Base-by-base conservation (phyloP, 2,329 filamentous ascomycete species). In the Teratosphaeria destructans region DNA sequence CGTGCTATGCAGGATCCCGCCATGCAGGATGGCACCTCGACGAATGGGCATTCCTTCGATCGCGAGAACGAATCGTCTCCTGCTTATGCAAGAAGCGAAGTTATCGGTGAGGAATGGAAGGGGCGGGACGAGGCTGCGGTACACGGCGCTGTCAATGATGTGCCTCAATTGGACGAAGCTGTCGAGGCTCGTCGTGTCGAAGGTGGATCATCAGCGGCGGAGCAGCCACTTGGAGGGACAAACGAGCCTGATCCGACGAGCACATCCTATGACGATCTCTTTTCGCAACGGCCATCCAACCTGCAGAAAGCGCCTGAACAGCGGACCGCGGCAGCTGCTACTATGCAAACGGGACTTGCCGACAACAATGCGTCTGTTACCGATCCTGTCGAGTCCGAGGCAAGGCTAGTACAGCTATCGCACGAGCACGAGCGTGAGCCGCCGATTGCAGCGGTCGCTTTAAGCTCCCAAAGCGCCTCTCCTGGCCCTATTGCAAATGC, bases 401-500 rank as follows among this genome's bases (percentile, higher is more conserved):
- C 43, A 49, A 49, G 19, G 3, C 16, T n/a, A 7, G 19, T 49
- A n/a, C 43, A 23, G n/a, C 19, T n/a, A 49, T 16, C 43, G 23
- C n/a, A 19, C 16, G 43, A 49, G n/a, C n/a, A 19, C n/a, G 16
- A 8, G 16, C 57, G 62, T 14, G 65, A 70, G 52, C 47, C 61
- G 2, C 64, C 70, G 3, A 70, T 73, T 11, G 65, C 69, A 14
- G 71, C 73, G 0, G 69, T 68, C 5, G 60, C 60, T 12, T 62
- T 66, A 12, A 64, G 60, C 27, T 61, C 71, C 3, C 65, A 71
- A 47, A 73, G 68, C 56, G 68, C 70, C 27, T 75, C 73, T 2
- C 73, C 75, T 16, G 79, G 79, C 52, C 68, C 78, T 0, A 75
- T 87, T 27, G 80, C 82, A 57, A 84, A 80, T 67, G 84, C 84